Evolutionary conservation across 805 yeast genomes (phyloP).

Genomic region (Pichia exigua): DNA sequence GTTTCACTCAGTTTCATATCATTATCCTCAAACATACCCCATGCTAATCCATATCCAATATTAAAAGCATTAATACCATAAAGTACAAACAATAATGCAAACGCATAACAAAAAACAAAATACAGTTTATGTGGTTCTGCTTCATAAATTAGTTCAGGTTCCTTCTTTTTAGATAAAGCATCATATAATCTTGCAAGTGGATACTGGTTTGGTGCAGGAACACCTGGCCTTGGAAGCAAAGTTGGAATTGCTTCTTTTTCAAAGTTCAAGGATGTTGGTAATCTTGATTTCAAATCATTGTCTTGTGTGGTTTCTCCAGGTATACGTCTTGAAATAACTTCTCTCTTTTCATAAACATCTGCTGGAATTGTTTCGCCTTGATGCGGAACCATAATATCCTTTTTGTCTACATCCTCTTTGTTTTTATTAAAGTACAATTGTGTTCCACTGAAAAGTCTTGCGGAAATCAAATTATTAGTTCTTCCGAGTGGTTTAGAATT

Average conservation of each 20-base stretch:
- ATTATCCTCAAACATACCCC: slow-evolving; percentile 23
- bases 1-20: slow-evolving; percentile 23
- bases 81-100: slow-evolving; percentile 61
- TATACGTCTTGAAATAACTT: slow-evolving; percentile 36
- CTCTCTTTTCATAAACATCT: slow-evolving; percentile 20
- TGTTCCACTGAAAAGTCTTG: background rate
- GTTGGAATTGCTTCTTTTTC: slow-evolving; percentile 59
- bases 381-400: slow-evolving; percentile 4
- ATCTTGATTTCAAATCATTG: slow-evolving; percentile 46
- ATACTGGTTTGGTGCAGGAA: slow-evolving; percentile 60
- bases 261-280: slow-evolving; percentile 57
- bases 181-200: slow-evolving; percentile 57
- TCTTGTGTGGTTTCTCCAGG: slow-evolving; percentile 45
- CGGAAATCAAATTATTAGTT: background rate
- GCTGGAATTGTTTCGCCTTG: slow-evolving; percentile 11
- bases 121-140: slow-evolving; percentile 77
- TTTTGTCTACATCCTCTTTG: background rate
- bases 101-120: slow-evolving; percentile 59
- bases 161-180: slow-evolving; percentile 39
- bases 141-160: slow-evolving; percentile 73
- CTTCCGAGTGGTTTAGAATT: background rate
- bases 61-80: slow-evolving; percentile 46
- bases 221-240: slow-evolving; percentile 66
- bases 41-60: slow-evolving; percentile 25
- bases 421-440: background rate